Evolutionary conservation across 768 basidiomycete genomes (phyloP), one percentile per base, ranked within the genome.

Genomic region (Kwoniella sp.): DNA sequence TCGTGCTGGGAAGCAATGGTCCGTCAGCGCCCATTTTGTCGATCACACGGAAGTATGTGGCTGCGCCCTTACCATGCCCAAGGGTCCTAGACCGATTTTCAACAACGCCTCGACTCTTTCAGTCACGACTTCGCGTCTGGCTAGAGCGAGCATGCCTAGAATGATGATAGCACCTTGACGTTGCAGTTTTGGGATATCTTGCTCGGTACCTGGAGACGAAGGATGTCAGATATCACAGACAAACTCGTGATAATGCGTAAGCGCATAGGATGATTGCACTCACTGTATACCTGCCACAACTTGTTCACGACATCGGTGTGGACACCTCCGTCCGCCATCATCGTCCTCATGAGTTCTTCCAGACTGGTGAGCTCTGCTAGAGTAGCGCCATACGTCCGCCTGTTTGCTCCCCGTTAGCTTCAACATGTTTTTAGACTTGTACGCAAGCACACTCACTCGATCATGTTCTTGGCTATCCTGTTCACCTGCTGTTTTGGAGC

Each of bases 281-380:
- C 74, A 93, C 94, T 89, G 79, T 98, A 99, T 28, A 94, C 91
- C 71, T 93, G 90, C 96, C 96, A 99, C 0, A 99, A 85, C 82
- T 92, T 95, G 48, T 86, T 84, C 69, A 93, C 87, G 51, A 98
- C 89, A 62, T 96, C 93, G 2, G 83, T 79, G 72, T 93, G 90
- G 22, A 99, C 86, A 34, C 88, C 88, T 2, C 86, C 87, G 54
- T 94, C 91, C 8, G 90, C 88, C 90, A 95, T 94, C 90, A 99
- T 90, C 30, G 90, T 91, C 48, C 91, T 86, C 88, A 99, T 89
- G 85, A 98, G 89, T 81, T 97, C 93, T 76, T 99, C 96, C 58
- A 98, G 82, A 71, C 92, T 94, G 0, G 94, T 99, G 47, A 99
- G 82, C 78, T 98, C 94, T 0, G 96, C 96, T 28, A 99, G 84